Conservation (phyloP, 352 stramenopile species). For the Pythium sp. region DNA sequence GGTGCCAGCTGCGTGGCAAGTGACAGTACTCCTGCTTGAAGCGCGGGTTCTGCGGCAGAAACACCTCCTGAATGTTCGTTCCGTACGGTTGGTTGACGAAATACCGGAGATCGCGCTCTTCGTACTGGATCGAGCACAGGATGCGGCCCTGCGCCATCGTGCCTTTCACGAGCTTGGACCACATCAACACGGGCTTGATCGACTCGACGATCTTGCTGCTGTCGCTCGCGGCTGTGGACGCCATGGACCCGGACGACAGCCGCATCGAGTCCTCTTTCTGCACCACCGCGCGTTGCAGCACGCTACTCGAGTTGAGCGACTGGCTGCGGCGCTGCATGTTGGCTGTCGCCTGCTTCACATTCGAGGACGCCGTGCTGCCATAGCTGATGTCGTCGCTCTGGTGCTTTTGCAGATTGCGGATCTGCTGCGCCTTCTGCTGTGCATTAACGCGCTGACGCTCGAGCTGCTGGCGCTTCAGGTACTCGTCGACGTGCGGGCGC, state of each 20-base stretch:
- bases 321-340: conserved; percentile 31
- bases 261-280: conserved; percentile 20
- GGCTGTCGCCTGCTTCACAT: conserved; percentile 7
- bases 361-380: neutral
- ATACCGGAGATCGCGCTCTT: conserved; percentile 62
- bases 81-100: conserved; percentile 70
- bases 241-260: conserved; percentile 16
- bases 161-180: conserved; percentile 71
- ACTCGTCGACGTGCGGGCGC: conserved; percentile 45
- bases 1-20: conserved; percentile 79
- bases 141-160: conserved; percentile 53
- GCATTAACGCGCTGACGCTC: conserved; percentile 28
- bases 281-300: neutral
- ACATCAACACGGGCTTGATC: conserved; percentile 68
- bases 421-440: conserved; percentile 26
- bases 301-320: conserved; percentile 38
- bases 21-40: conserved; percentile 78
- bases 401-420: conserved; percentile 20
- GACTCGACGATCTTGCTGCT: conserved; percentile 8
- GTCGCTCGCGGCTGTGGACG: conserved; percentile 20
- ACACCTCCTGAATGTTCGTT: conserved; percentile 75
- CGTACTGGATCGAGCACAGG: conserved; percentile 71
- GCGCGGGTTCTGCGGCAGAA: conserved; percentile 74
- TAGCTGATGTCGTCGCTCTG: conserved; percentile 16
- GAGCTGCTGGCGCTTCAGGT: conserved; percentile 29